These are phyloP conservation scores for Fusarium chlamydosporum DNA, from an alignment of 2,329 filamentous ascomycete genomes.

Conservation along the genomic window DNA sequence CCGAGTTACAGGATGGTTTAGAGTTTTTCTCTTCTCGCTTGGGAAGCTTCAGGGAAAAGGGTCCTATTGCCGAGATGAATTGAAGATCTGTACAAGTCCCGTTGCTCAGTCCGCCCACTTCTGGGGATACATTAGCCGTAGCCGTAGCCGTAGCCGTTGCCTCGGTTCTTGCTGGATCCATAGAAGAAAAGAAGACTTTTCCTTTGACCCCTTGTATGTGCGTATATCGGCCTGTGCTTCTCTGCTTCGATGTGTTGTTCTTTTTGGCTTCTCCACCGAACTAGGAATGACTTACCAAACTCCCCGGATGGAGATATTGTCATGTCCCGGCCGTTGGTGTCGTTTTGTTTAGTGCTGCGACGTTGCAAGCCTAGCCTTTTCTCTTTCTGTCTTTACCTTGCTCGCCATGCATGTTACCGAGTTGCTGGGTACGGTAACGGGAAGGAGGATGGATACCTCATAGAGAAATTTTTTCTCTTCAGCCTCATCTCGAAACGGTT, in stretches of 20 bases:
- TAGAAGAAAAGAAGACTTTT: slow-evolving; percentile 22
- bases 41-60: not conserved
- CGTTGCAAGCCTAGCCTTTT: slow-evolving; percentile 28
- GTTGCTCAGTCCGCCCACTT: slow-evolving; percentile 2
- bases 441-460: not conserved
- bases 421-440: slow-evolving; percentile 33
- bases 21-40: slow-evolving; percentile 18
- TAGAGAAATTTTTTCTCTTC: slow-evolving; percentile 2
- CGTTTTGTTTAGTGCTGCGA: slow-evolving; percentile 26
- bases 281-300: slow-evolving; percentile 13
- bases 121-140: not conserved
- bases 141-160: slow-evolving; percentile 13
- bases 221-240: slow-evolving; percentile 9
- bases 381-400: not conserved
- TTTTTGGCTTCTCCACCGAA: slow-evolving; percentile 9
- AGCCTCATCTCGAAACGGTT: slow-evolving; percentile 30
- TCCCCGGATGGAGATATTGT: slow-evolving; percentile 25
- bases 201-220: not conserved
- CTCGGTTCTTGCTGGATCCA: slow-evolving; percentile 19
- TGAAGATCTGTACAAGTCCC: slow-evolving; percentile 18
- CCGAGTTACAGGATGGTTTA: slow-evolving; percentile 18
- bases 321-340: slow-evolving; percentile 14
- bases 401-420: slow-evolving; percentile 23
- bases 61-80: slow-evolving; percentile 19
- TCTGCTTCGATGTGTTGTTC: slow-evolving; percentile 11